Conservation (phyloP, 1,139 yeast genomes). For the Hemisphaericaspora xylofermentans region DNA sequence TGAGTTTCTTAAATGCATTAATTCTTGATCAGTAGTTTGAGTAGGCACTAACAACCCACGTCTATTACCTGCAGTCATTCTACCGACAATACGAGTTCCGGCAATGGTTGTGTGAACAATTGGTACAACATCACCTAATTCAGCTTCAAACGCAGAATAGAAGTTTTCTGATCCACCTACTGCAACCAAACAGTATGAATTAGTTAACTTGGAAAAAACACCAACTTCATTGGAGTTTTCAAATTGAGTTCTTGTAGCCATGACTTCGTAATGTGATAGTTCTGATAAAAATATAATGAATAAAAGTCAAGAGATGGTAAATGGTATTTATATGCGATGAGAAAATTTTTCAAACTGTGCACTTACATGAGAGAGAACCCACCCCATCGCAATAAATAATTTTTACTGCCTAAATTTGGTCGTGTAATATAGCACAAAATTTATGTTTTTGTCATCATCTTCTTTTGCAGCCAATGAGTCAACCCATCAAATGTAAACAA, state of each 20-base stretch:
- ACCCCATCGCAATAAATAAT: background rate
- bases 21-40: conserved; percentile 98
- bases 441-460: too few relatives aligned
- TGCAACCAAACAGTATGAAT: conserved; percentile 93
- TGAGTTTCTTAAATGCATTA: conserved; percentile 95
- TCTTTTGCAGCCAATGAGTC: too few relatives aligned
- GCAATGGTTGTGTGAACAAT: conserved; percentile 97
- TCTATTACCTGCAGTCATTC: conserved; percentile 99
- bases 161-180: conserved; percentile 98
- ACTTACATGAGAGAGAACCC: too few relatives aligned
- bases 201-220: conserved; percentile 93
- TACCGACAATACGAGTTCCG: conserved; percentile 95
- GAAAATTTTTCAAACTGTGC: conserved; percentile 6
- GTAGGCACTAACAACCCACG: conserved; percentile 96
- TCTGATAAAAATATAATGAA: background rate
- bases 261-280: conserved; percentile 11
- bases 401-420: background rate
- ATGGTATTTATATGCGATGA: background rate
- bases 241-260: conserved; percentile 65
- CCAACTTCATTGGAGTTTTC: conserved; percentile 99
- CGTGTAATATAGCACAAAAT: conserved; percentile 1
- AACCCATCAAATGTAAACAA: too few relatives aligned
- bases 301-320: background rate
- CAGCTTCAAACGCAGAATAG: conserved; percentile 96
- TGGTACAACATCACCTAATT: conserved; percentile 93